Conservation (phyloP, 106 monocot species). For the Acanthochlamys bracteata region DNA sequence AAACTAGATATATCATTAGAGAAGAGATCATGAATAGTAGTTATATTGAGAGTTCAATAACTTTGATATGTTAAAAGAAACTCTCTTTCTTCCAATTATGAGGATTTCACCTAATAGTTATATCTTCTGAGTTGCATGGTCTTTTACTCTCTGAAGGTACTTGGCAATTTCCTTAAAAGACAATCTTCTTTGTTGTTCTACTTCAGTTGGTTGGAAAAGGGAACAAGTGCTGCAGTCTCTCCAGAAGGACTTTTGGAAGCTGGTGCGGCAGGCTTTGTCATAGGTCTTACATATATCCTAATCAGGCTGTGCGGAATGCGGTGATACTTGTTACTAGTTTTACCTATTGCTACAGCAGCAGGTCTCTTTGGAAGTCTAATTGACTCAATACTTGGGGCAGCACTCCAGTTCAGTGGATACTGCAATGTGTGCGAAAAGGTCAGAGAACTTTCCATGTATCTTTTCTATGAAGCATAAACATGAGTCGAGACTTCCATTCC, state of each 20-base stretch:
- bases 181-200: neutral
- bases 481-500: too few species aligned
- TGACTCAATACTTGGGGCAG: conserved; percentile 88
- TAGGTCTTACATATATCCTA: conserved; percentile 55
- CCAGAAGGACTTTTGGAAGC: conserved; percentile 61
- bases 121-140: too few species aligned
- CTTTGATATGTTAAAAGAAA: neutral
- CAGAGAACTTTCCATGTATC: neutral
- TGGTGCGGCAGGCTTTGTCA: conserved; percentile 57
- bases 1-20: too few species aligned
- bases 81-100: neutral
- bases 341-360: conserved; percentile 65
- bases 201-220: conserved; percentile 71
- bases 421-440: conserved; percentile 79
- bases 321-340: conserved; percentile 32
- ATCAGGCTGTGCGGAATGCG: conserved; percentile 45
- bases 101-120: neutral
- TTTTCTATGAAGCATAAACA: neutral
- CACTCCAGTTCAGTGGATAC: conserved; percentile 82
- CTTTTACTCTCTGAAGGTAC: too few species aligned
- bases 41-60: neutral
- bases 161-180: too few species aligned
- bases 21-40: neutral
- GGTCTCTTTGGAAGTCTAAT: conserved; percentile 77
- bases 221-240: conserved; percentile 88